phyloP scores from a whole-genome alignment of 140 eudicot genomes.

The Anethum foeniculum region DNA sequence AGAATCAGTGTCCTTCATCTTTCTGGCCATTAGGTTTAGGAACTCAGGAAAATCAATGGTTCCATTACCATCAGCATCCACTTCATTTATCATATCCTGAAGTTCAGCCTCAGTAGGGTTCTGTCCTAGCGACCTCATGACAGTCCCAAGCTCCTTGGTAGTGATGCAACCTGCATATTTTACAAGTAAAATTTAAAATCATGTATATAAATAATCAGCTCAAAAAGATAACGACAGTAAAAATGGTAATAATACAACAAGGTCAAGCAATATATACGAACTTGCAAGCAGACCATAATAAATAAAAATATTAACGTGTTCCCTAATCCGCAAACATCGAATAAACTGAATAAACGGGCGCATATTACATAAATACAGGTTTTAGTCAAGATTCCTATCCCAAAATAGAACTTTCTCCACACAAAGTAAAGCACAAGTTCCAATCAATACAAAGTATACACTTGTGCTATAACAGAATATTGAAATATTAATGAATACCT shows the following conservation, averaged over 20 bases:
- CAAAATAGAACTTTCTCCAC: neutral
- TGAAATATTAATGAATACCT: neutral
- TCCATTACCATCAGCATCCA: slow-evolving; percentile 17
- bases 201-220: neutral
- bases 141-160: slow-evolving; percentile 14
- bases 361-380: neutral
- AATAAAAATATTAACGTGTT: neutral
- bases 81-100: slow-evolving; percentile 17
- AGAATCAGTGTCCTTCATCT: slow-evolving; percentile 15
- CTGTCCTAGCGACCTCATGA: slow-evolving; percentile 16
- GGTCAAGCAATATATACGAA: neutral
- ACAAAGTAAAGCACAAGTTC: neutral
- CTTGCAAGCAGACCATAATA: neutral
- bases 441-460: neutral
- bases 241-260: neutral
- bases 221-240: neutral
- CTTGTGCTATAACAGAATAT: neutral
- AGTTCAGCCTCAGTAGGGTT: slow-evolving; percentile 16
- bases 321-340: neutral
- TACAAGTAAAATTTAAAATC: neutral
- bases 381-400: neutral
- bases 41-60: slow-evolving; percentile 12
- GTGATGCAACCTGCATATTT: slow-evolving; percentile 7
- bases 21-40: slow-evolving; percentile 13
- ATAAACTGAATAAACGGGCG: neutral